Base-by-base conservation (phyloP, 495 filamentous ascomycete genomes). In the Daldinia decipiens region DNA sequence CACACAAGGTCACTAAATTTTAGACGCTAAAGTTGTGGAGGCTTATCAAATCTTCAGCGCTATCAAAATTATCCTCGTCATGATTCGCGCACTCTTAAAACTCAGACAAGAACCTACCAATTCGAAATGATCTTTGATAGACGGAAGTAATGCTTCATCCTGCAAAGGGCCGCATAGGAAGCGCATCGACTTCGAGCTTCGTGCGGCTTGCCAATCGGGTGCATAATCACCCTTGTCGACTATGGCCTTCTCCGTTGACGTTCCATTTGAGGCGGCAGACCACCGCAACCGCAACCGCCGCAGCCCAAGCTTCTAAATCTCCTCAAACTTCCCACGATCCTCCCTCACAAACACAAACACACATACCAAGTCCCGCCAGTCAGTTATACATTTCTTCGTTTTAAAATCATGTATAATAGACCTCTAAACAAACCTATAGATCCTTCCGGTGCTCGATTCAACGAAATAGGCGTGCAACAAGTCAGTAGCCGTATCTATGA, bases 401-500 rank as follows among this genome's bases (percentile, higher is more conserved):
- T 11, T 21, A 1, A 24, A 36, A 57, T 77, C 75, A 31, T 60
- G 21, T 54, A 59, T 53, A 5, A 58, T 43, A 76, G 68, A 27
- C 34, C 29, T 54, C 72, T 67, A 61, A 73, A 26, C 50, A 56
- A 29, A 60, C 19, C 73, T 40, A 19, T 76, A 89, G 88, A 90
- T 45, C 82, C 84, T 27, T 85, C 88, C 36, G 73, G 82, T 34
- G 82, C 90, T 38, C 89, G 95, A 59, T 93, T 89, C 81, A 98
- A 98, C 76, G 91, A 95, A 62, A 92, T 99, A 70, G 92, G 93
- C 26, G 93, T 99, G 26, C 96, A 99, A 81, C 94, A 97, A 72
- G 77, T 99, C 45, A 95, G 92, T 82, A 83, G 84, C 61, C 85
- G 90, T 84, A 86, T 99, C 36, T 90, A 93, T 79, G 73, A 87